Evolutionary conservation across 805 yeast species (phyloP).

Genomic region (Wickerhamiella azyma): DNA sequence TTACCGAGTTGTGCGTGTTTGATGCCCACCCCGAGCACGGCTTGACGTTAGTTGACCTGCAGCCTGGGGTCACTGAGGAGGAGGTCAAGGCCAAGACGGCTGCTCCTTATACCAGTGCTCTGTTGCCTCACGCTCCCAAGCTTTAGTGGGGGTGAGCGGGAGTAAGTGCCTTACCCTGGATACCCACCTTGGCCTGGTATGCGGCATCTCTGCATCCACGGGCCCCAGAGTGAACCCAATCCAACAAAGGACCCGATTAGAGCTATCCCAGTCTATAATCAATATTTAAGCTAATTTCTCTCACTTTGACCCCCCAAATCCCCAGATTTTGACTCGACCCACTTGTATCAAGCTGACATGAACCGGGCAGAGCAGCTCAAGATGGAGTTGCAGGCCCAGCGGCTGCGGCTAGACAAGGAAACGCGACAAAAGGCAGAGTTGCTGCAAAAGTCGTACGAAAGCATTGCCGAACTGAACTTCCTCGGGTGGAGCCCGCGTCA

Average conservation of each 20-base stretch:
- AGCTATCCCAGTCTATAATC: too few species aligned
- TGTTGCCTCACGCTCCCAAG: neutral
- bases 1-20: slow-evolving; percentile 36
- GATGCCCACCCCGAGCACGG: slow-evolving; percentile 30
- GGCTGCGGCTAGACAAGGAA: slow-evolving; percentile 12
- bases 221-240: too few species aligned
- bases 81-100: slow-evolving; percentile 31
- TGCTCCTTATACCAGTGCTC: slow-evolving; percentile 26
- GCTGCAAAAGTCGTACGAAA: slow-evolving; percentile 1
- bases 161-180: too few species aligned
- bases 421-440: neutral
- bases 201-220: too few species aligned
- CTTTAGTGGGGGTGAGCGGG: too few species aligned
- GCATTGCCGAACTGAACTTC: neutral
- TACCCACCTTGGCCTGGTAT: too few species aligned
- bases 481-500: slow-evolving; percentile 4
- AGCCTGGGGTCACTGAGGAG: slow-evolving; percentile 30
- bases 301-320: too few species aligned
- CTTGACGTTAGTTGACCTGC: slow-evolving; percentile 32
- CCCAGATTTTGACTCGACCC: too few species aligned
- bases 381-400: slow-evolving; percentile 15
- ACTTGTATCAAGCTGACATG: neutral
- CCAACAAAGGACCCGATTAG: too few species aligned
- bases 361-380: slow-evolving; percentile 13
- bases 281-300: too few species aligned